These are phyloP conservation scores for Thelonectria discophora DNA, from an alignment of 2,329 filamentous ascomycete genomes.

Conservation along the genomic window DNA sequence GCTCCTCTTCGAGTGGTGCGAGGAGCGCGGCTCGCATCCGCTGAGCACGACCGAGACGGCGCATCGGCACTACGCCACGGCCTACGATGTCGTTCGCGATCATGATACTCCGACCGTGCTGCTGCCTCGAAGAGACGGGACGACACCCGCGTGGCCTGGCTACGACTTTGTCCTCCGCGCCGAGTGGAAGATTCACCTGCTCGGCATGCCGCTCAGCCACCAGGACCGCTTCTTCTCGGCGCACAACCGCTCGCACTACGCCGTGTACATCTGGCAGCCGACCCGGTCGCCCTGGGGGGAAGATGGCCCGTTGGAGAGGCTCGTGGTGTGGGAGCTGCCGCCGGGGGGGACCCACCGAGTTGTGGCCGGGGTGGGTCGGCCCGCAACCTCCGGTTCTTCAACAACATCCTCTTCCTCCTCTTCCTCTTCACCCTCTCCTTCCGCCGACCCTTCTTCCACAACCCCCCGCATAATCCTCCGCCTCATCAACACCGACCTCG, in stretches of 20 bases:
- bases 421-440: no score
- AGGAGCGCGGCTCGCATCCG: slow-evolving; percentile 45
- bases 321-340: slow-evolving; percentile 68
- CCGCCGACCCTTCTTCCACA: neutral
- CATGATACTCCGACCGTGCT: neutral
- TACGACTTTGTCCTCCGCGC: slow-evolving; percentile 57
- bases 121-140: slow-evolving; percentile 10
- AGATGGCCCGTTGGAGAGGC: slow-evolving; percentile 64
- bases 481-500: slow-evolving; percentile 61
- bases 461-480: slow-evolving; percentile 41
- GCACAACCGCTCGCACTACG: slow-evolving; percentile 68
- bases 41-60: slow-evolving; percentile 60
- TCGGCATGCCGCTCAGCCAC: slow-evolving; percentile 54
- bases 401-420: no score
- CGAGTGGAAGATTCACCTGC: slow-evolving; percentile 60
- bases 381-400: no score
- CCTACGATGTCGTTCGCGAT: slow-evolving; percentile 58
- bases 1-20: slow-evolving; percentile 56
- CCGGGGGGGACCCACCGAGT: neutral
- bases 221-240: slow-evolving; percentile 69
- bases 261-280: slow-evolving; percentile 69
- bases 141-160: slow-evolving; percentile 45
- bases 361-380: no score
- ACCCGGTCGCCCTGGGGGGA: slow-evolving; percentile 63
- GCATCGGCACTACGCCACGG: slow-evolving; percentile 67